phyloP scores from a whole-genome alignment of 176 grass and related monocot species.

The Aegilops umbellulata region DNA sequence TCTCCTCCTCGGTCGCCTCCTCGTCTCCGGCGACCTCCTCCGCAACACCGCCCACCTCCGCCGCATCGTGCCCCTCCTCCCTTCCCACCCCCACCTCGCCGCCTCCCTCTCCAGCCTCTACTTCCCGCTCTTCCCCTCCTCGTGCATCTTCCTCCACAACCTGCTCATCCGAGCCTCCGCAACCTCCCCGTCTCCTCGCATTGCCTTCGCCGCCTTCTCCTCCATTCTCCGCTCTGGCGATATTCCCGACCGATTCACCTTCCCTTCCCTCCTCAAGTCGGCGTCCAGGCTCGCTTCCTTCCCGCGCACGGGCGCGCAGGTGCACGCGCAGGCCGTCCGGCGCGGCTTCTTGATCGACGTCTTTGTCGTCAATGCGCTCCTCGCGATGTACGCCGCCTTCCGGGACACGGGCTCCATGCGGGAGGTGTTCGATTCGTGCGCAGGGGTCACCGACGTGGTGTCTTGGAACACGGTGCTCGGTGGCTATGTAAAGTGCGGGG shows the following conservation, averaged over 20 bases:
- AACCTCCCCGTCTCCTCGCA: conserved; percentile 16
- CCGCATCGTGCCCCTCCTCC: conserved; percentile 44
- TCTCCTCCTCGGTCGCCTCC: conserved; percentile 43
- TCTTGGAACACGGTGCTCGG: conserved; percentile 69
- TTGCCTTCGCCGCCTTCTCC: conserved; percentile 38
- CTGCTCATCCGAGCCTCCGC: conserved; percentile 58
- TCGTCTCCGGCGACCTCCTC: conserved; percentile 45
- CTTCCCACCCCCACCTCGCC: conserved; percentile 44
- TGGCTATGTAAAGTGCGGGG: conserved; percentile 50
- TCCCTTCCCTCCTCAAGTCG: conserved; percentile 32
- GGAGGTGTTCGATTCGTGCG: conserved; percentile 46
- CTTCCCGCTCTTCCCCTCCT: conserved; percentile 65
- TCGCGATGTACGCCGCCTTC: conserved; percentile 62
- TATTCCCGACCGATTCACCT: conserved; percentile 41
- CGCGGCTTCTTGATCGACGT: conserved; percentile 49
- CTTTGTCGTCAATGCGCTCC: conserved; percentile 56
- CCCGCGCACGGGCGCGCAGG: conserved; percentile 46
- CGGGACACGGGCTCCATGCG: conserved; percentile 43
- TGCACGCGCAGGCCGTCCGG: conserved; percentile 48
- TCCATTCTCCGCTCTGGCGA: conserved; percentile 33
- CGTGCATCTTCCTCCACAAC: conserved; percentile 64
- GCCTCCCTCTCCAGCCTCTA: conserved; percentile 41
- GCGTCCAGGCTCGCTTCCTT: conserved; percentile 37
- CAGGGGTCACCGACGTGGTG: conserved; percentile 47
- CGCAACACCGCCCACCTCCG: conserved; percentile 27